Percentiles rank a stretch among this genome's conserved stretches.
These are phyloP conservation scores for Sugiyamaella novakii DNA, from an alignment of 1,139 yeast species.

Conservation along the genomic window DNA sequence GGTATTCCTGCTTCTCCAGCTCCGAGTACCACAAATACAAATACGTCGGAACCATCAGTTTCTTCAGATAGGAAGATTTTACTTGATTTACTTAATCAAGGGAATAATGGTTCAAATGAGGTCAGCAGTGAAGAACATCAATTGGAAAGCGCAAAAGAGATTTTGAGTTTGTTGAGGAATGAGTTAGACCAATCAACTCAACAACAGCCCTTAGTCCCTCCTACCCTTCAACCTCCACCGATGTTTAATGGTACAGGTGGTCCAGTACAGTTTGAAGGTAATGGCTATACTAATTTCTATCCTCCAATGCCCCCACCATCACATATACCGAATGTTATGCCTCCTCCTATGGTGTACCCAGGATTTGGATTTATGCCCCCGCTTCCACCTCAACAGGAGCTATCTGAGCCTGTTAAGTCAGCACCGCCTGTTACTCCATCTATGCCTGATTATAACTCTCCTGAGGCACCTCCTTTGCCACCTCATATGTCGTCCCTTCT, in stretches of 20 bases:
- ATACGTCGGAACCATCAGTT: background rate
- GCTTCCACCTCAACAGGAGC: constrained; percentile 28
- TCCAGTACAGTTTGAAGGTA: constrained; percentile 1
- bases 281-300: constrained; percentile 19
- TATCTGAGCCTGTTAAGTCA: background rate
- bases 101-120: constrained; percentile 18
- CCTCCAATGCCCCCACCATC: constrained; percentile 27
- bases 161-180: constrained; percentile 37
- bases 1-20: background rate
- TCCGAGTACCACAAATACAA: background rate
- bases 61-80: constrained; percentile 34
- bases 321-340: constrained; percentile 2
- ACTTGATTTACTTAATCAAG: constrained; percentile 36
- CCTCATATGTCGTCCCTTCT: constrained; percentile 17
- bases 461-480: constrained; percentile 17
- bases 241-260: constrained; percentile 22
- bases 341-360: constrained; percentile 35
- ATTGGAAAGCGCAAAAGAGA: constrained; percentile 39
- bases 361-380: constrained; percentile 43
- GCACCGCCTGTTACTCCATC: background rate
- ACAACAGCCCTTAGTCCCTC: constrained; percentile 26
- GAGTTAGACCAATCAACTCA: constrained; percentile 33
- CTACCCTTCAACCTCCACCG: constrained; percentile 31
- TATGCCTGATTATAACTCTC: constrained; percentile 11
- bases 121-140: constrained; percentile 25